phyloP scores from a whole-genome alignment of 768 basidiomycete genomes.

The Cyclocybe aegerita region DNA sequence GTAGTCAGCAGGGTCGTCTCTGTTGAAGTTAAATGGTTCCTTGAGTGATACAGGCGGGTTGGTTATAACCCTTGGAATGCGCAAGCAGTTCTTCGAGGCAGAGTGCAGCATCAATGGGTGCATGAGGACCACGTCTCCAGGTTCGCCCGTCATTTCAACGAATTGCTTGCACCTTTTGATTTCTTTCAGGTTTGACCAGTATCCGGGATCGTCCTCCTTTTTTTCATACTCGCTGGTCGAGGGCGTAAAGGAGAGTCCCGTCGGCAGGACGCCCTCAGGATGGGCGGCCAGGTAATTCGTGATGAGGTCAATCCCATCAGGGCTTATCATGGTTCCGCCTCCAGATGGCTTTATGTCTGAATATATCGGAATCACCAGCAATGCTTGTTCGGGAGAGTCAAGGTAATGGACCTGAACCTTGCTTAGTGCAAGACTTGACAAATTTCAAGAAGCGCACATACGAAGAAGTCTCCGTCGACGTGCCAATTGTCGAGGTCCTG shows the following conservation, averaged over 20 bases:
- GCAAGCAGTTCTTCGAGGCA: constrained; percentile 57
- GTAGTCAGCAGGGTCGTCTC: constrained; percentile 43
- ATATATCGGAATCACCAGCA: constrained; percentile 62
- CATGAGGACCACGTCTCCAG: constrained; percentile 64
- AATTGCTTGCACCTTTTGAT: constrained; percentile 41
- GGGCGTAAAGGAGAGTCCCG: constrained; percentile 45
- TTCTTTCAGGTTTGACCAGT: constrained; percentile 44
- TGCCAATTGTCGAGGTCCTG: constrained; percentile 62
- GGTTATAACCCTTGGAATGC: constrained; percentile 59
- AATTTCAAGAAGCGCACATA: constrained; percentile 15
- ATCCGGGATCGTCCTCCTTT: constrained; percentile 37
- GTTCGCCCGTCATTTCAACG: constrained; percentile 56
- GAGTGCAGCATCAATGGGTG: constrained; percentile 68
- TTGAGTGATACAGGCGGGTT: constrained; percentile 61
- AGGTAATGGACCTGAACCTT: constrained; percentile 50
- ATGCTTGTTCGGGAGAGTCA: constrained; percentile 64
- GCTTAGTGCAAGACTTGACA: not conserved
- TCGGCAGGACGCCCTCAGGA: constrained; percentile 51
- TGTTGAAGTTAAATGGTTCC: constrained; percentile 53
- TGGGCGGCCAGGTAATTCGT: constrained; percentile 51
- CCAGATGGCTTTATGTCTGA: constrained; percentile 53
- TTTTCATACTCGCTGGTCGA: constrained; percentile 36
- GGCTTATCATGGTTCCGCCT: constrained; percentile 61
- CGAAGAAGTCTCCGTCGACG: constrained; percentile 60
- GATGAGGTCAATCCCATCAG: constrained; percentile 51